Evolutionary conservation across 768 basidiomycete genomes (phyloP), one percentile per base, ranked within the genome.

Genomic region (Boletus sp.): DNA sequence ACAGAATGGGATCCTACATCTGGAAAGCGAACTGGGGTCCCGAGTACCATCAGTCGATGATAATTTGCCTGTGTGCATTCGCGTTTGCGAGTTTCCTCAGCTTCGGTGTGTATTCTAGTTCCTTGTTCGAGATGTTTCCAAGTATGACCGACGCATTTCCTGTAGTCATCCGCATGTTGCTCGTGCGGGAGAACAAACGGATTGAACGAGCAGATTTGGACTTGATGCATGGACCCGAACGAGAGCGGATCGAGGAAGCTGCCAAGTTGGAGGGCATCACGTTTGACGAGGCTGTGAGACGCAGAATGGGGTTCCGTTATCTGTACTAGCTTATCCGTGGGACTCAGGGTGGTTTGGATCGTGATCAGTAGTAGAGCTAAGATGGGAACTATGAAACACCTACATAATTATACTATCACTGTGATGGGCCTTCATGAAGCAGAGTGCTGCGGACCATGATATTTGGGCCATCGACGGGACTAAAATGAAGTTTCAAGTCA

Each of bases 21-120:
- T 87, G 85, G 86, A 81, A 81, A 61, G 64, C 80, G 6, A 67
- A 72, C 18, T 87, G 85, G 85, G 75, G 81, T 3, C 85, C 84
- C 0, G 62, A 76, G 54, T 87, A 86, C 58, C 83, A 84, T 48
- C 82, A 74, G 47, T 84, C 83, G 4, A 83, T 87, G 84, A 75
- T 75, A 40, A 83, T 87, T 50, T 75, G 73, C 1, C 63, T 77
- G 3, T 69, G 65, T 17, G 66, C 73, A 1, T 66, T 79, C 20
- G 64, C 47, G 4, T 58, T 76, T 7, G 67, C 71, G 30, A 67
- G 68, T 7, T 48, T 66, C 0, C 71, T 81, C 18, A 63, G 73
- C 9, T 57, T 77, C 24, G 68, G 78, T 80, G 50, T 33, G 55
- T 57, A 24, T n/a, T 14, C 12, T 11, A 18, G 5, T 29, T 24